These are phyloP conservation scores for Rehmannia glutinosa DNA, from an alignment of 257 asterid species.

Conservation along the genomic window DNA sequence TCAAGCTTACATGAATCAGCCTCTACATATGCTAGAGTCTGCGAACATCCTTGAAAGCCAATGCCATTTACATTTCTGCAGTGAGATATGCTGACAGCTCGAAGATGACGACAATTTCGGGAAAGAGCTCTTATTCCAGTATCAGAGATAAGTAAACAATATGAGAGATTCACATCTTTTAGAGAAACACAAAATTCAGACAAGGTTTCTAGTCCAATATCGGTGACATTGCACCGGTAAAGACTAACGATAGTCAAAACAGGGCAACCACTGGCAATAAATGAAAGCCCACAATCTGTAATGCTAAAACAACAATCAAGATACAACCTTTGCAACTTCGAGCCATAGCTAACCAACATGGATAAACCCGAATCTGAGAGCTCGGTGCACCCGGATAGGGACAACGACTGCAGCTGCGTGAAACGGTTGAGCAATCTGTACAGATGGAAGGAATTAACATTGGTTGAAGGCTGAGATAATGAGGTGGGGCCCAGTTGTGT, in stretches of 20 bases:
- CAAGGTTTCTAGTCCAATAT: slow-evolving; percentile 47
- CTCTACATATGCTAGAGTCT: slow-evolving; percentile 43
- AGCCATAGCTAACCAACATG: slow-evolving; percentile 35
- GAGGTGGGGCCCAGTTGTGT: slow-evolving; percentile 28
- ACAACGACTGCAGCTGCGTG: slow-evolving; percentile 42
- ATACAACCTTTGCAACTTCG: slow-evolving; percentile 34
- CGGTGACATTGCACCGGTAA: slow-evolving; percentile 61
- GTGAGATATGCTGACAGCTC: slow-evolving; percentile 48
- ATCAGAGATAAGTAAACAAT: slow-evolving; percentile 52
- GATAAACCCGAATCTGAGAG: slow-evolving; percentile 58
- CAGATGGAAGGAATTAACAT: slow-evolving; percentile 38
- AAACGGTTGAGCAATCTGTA: slow-evolving; percentile 47
- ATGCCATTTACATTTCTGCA: slow-evolving; percentile 48
- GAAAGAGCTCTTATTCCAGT: slow-evolving; percentile 44
- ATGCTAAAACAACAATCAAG: slow-evolving; percentile 62
- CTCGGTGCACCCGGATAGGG: slow-evolving; percentile 64
- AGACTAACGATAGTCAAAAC: slow-evolving; percentile 51
- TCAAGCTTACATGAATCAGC: slow-evolving; percentile 63
- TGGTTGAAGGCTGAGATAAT: slow-evolving; percentile 30
- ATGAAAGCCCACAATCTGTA: slow-evolving; percentile 47
- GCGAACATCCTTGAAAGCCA: slow-evolving; percentile 64
- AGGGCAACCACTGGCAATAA: slow-evolving; percentile 52
- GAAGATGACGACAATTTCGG: slow-evolving; percentile 40
- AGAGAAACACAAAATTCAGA: slow-evolving; percentile 40
- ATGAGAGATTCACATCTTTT: slow-evolving; percentile 55